These are phyloP conservation scores for Kwoniella mangroviensis DNA, from an alignment of 768 basidiomycete species.

Conservation along the genomic window DNA sequence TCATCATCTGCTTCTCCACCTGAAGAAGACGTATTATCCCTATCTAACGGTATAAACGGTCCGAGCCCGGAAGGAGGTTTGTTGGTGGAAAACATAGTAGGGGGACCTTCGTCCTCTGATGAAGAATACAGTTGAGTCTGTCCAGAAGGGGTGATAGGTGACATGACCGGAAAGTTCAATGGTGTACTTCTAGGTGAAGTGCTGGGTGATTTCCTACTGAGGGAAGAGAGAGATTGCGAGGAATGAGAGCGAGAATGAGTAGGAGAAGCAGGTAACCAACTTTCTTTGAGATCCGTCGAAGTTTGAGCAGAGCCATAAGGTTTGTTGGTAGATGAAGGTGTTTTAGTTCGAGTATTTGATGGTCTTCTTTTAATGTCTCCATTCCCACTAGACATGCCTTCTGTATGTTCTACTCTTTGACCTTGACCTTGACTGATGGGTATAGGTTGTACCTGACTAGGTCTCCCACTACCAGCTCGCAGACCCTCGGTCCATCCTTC, in stretches of 20 bases:
- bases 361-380: conserved; percentile 3
- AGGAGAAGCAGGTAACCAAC: conserved; percentile 25
- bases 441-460: no score
- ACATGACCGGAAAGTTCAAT: conserved; percentile 19
- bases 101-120: conserved; percentile 14
- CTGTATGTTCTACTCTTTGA: no score
- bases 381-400: neutral
- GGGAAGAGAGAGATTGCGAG: neutral
- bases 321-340: neutral
- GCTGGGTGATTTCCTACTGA: conserved; percentile 13
- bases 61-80: no score
- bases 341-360: conserved; percentile 12
- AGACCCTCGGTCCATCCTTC: conserved; percentile 24
- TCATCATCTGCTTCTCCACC: conserved; percentile 53
- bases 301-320: neutral
- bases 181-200: conserved; percentile 9
- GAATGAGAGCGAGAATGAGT: conserved; percentile 20
- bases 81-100: no score
- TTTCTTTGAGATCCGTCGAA: conserved; percentile 1
- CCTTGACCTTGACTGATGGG: no score
- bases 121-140: conserved; percentile 12
- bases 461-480: neutral
- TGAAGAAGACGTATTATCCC: neutral
- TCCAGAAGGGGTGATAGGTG: conserved; percentile 18
- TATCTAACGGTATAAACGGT: neutral